Base-by-base conservation (phyloP, 768 basidiomycete genomes). In the Phanerochaete sordida region DNA sequence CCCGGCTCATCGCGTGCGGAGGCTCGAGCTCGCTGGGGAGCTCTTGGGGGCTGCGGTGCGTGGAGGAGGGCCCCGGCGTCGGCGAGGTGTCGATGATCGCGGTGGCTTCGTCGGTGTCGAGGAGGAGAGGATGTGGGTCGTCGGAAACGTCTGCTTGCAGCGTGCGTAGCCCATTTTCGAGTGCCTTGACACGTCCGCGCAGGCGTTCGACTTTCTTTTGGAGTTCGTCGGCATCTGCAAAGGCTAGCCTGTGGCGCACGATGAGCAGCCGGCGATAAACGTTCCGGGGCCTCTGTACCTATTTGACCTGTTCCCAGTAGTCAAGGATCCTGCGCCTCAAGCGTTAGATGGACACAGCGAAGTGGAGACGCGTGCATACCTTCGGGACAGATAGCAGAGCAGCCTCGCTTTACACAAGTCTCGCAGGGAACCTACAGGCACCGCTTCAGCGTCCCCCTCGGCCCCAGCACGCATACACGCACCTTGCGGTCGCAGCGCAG, bases 391-490 rank as follows among this genome's bases (percentile, higher is more conserved):
- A 91, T 87, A 19, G 83, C 76, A 24, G 83, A 84, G 66, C 88
- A 91, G 33, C 90, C 90, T 66, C 89, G 78, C 59, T 86, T 86
- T 24, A 82, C 81, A 68, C 90, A 92, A 69, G 84, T 90, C 72
- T 87, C 86, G 73, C 90, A 92, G 12, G 90, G 90, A 33, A 90
- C 79, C 88, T 91, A 65, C 23, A 6, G 12, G 49, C 24, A 43
- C 51, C 39, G 23, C 30, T 24, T 24, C 21, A 43, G 23, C 23
- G 19, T 23, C 15, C 23, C 35, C 30, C 7, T 9, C 13, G 30
- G n/a, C n/a, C n/a, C n/a, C n/a, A n/a, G 19, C 8, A 24, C 15
- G 43, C 15, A 8, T n/a, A 46, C n/a, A 39, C 62, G 24, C 39
- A 73, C 71, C 64, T 71, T 70, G 26, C 73, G 68, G 57, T 74